Percentiles rank a stretch among this genome's conserved stretches.
These are phyloP conservation scores for Colletotrichum costaricense DNA, from an alignment of 2,329 filamentous ascomycete genomes.

Conservation along the genomic window DNA sequence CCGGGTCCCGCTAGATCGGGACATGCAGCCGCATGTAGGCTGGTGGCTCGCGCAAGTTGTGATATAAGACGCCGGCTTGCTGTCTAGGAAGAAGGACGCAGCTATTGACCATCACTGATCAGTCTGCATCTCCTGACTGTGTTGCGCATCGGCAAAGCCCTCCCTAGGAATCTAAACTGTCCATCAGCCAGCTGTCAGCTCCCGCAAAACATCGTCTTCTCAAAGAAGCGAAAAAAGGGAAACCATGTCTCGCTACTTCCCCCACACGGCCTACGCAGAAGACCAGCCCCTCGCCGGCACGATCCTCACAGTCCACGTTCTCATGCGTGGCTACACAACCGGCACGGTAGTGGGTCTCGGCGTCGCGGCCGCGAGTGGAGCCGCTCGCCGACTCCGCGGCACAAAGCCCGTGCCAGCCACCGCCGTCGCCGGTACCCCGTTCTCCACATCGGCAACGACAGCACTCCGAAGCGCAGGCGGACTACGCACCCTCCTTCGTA, in stretches of 20 bases:
- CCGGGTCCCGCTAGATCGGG: not conserved
- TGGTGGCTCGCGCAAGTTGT: not conserved
- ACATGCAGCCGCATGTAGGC: not conserved
- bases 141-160: too few relatives aligned
- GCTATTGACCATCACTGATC: too few relatives aligned
- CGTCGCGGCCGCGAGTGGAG: slow-evolving; percentile 47
- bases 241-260: slow-evolving; percentile 65
- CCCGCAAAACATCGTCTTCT: too few relatives aligned
- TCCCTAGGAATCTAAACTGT: too few relatives aligned
- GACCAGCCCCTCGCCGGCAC: slow-evolving; percentile 67
- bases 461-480: slow-evolving; percentile 51
- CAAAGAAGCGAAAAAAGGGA: too few relatives aligned
- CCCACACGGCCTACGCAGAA: slow-evolving; percentile 69
- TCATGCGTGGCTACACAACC: slow-evolving; percentile 64
- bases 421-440: not conserved
- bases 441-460: not conserved
- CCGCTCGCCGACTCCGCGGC: slow-evolving; percentile 42
- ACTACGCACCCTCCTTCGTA: too few relatives aligned
- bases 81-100: too few relatives aligned
- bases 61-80: too few relatives aligned
- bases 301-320: slow-evolving; percentile 70
- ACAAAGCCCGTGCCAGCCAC: not conserved
- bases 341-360: slow-evolving; percentile 62
- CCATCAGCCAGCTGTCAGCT: too few relatives aligned
- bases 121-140: too few relatives aligned